Evolutionary conservation across 2,329 filamentous ascomycete genomes (phyloP).

Genomic region (Colletotrichum aenigma): DNA sequence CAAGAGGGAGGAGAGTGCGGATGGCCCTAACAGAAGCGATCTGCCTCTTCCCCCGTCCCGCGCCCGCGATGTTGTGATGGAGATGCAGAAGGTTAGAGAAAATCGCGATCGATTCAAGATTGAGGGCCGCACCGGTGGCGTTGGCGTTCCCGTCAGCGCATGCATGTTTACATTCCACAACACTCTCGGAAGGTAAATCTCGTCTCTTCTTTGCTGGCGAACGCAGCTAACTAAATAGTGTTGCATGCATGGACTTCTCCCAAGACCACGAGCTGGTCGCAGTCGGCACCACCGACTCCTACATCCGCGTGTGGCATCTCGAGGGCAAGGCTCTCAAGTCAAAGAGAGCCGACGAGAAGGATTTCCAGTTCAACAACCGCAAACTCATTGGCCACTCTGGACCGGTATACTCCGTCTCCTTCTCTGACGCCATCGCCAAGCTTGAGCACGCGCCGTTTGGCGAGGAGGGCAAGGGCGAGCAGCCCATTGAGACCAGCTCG

Average conservation of each 20-base stretch:
- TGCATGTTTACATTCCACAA: constrained; percentile 99
- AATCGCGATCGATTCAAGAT: constrained; percentile 92
- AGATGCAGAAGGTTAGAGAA: constrained; percentile 92
- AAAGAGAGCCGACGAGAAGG: constrained; percentile 62
- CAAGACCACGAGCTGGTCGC: constrained; percentile 88
- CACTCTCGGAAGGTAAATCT: constrained; percentile 79
- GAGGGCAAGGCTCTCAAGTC: constrained; percentile 83
- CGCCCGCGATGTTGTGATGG: constrained; percentile 88
- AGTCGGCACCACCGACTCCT: constrained; percentile 89
- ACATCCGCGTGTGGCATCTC: constrained; percentile 92
- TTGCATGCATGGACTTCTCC: constrained; percentile 95
- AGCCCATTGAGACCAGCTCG: constrained; percentile 57
- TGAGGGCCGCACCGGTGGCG: constrained; percentile 80
- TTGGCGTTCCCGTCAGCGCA: constrained; percentile 82
- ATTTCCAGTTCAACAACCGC: constrained; percentile 65
- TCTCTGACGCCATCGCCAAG: constrained; percentile 73
- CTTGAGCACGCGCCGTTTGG: constrained; percentile 54
- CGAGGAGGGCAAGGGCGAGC: constrained; percentile 46
- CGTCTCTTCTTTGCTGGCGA: background rate
- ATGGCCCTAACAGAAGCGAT: constrained; percentile 78
- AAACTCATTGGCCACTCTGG: constrained; percentile 88
- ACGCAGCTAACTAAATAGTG: constrained; percentile 49
- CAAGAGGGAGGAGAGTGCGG: constrained; percentile 88
- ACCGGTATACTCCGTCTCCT: constrained; percentile 87
- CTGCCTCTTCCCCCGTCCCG: constrained; percentile 88